Conservation (phyloP, 2,329 filamentous ascomycete genomes). For the Talaromyces funiculosus region DNA sequence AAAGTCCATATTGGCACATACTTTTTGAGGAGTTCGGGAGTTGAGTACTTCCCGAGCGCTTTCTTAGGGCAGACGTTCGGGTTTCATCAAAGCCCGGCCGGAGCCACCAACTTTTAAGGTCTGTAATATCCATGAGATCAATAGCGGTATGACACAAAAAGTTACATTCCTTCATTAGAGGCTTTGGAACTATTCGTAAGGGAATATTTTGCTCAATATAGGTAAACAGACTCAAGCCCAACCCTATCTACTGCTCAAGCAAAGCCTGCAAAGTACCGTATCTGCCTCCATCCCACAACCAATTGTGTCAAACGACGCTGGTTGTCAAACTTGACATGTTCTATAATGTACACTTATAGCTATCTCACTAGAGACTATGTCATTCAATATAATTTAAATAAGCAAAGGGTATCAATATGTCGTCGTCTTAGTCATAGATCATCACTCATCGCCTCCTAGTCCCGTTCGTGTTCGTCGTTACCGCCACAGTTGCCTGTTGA, state of each 20-base stretch:
- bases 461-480: not conserved
- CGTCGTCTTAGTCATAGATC: not conserved
- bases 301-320: constrained; percentile 29
- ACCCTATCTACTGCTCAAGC: not conserved
- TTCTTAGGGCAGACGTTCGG: not conserved
- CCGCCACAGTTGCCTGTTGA: constrained; percentile 7
- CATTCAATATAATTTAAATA: too few relatives aligned
- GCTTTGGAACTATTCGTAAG: not conserved
- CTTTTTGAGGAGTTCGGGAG: not conserved
- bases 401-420: not conserved
- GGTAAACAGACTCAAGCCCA: not conserved
- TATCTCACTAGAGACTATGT: not conserved
- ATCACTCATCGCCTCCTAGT: not conserved
- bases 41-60: not conserved
- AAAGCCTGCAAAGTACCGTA: not conserved
- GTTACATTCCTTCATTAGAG: too few relatives aligned
- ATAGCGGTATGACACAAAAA: too few relatives aligned
- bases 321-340: constrained; percentile 23
- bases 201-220: not conserved
- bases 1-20: not conserved
- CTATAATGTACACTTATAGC: not conserved
- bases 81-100: not conserved
- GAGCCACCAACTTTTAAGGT: not conserved
- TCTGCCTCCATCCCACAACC: not conserved
- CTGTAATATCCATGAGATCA: too few relatives aligned